Evolutionary conservation across 176 grass and related monocot genomes (phyloP).

Genomic region (Eragrostis nindensis): DNA sequence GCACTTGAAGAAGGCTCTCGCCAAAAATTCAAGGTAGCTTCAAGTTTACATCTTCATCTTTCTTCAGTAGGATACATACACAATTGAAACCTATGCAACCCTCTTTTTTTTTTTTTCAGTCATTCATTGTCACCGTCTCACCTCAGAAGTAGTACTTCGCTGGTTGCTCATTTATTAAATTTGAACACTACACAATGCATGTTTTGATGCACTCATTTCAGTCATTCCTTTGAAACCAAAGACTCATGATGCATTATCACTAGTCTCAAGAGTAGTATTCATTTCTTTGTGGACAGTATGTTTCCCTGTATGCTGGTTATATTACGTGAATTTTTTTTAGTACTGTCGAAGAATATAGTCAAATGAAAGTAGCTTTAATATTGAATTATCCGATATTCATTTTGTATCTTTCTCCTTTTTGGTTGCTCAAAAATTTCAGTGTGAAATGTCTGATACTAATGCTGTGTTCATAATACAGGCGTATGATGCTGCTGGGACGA

Average conservation of each 20-base stretch:
- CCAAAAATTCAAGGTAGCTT: constrained; percentile 78
- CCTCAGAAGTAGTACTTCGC: neutral
- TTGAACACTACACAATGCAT: neutral
- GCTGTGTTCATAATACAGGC: constrained; percentile 48
- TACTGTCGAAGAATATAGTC: too few species aligned
- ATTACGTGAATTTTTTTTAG: too few species aligned
- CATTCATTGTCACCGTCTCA: neutral
- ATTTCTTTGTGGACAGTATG: neutral
- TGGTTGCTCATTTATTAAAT: neutral
- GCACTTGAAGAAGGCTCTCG: constrained; percentile 83
- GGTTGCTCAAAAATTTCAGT: neutral
- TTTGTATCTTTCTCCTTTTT: neutral
- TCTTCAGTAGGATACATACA: constrained; percentile 2
- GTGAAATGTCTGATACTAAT: constrained; percentile 15
- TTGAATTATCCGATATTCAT: neutral
- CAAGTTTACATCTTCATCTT: constrained; percentile 2
- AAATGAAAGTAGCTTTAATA: neutral
- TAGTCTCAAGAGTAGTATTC: constrained; percentile 2
- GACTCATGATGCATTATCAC: neutral
- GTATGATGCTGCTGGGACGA: constrained; percentile 81
- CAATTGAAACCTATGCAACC: neutral
- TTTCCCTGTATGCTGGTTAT: neutral
- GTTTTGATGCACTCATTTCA: neutral
- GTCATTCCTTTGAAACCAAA: neutral
- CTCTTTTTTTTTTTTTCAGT: neutral